Conservation (phyloP, 495 filamentous ascomycete genomes). For the Daldinia grandis region DNA sequence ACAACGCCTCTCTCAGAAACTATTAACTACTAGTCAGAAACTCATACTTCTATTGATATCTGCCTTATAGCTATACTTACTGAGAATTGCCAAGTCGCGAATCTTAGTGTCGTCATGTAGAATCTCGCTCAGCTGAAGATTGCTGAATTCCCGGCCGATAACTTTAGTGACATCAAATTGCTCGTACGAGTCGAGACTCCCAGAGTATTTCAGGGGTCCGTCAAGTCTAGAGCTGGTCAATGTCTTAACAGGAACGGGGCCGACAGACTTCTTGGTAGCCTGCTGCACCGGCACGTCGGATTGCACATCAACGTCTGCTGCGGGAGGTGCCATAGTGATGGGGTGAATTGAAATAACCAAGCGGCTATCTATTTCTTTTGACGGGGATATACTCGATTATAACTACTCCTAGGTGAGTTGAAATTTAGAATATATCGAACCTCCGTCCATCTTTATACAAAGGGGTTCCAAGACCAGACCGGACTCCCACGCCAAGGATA, state of each 20-base stretch:
- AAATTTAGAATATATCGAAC: not conserved
- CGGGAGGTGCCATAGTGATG: constrained; percentile 37
- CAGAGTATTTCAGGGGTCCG: constrained; percentile 79
- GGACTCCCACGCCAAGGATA: constrained; percentile 12
- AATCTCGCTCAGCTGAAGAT: constrained; percentile 67
- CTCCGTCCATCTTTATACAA: constrained; percentile 19
- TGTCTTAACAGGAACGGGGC: constrained; percentile 73
- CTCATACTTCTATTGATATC: not conserved
- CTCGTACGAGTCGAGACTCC: constrained; percentile 65
- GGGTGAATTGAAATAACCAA: not conserved
- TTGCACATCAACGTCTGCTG: constrained; percentile 47
- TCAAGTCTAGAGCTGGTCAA: constrained; percentile 81
- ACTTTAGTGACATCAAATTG: constrained; percentile 71
- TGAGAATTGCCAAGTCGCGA: constrained; percentile 71
- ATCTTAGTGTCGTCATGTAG: constrained; percentile 74
- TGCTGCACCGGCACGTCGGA: constrained; percentile 56
- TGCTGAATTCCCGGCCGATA: constrained; percentile 72
- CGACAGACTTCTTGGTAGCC: constrained; percentile 24
- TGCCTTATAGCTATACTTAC: constrained; percentile 48
- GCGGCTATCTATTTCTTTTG: not conserved
- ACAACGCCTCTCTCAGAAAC: constrained; percentile 79
- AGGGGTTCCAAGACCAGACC: not conserved
- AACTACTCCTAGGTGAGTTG: not conserved
- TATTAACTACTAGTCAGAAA: constrained; percentile 47
- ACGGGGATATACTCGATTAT: not conserved